These are phyloP conservation scores for Euphorbia corollata DNA, from an alignment of 441 rosid genomes.

Conservation along the genomic window DNA sequence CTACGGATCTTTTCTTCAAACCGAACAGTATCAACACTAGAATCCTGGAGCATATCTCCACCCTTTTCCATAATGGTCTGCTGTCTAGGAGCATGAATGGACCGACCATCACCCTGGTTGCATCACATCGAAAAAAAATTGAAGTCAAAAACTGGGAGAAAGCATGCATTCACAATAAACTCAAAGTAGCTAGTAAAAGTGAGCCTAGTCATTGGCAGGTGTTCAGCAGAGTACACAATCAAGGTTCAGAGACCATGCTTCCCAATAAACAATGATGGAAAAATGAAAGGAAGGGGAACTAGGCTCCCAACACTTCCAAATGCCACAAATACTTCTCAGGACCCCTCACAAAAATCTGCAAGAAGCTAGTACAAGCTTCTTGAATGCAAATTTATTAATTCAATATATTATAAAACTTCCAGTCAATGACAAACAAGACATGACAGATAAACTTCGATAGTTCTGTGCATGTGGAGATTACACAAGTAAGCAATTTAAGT, in stretches of 20 bases:
- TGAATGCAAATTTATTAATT: not conserved
- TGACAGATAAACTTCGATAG: not conserved
- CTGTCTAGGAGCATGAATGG: conserved; percentile 41
- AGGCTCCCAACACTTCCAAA: not conserved
- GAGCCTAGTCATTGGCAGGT: not conserved
- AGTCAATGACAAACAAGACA: conserved; percentile 9
- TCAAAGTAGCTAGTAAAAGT: not conserved
- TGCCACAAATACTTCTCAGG: not conserved
- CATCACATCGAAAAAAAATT: conserved; percentile 8
- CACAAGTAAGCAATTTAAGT: not conserved
- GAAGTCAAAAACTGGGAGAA: conserved; percentile 5
- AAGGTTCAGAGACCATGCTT: not conserved
- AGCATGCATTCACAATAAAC: not conserved
- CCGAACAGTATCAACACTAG: conserved; percentile 42
- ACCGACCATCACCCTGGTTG: conserved; percentile 53
- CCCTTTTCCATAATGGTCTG: conserved; percentile 51
- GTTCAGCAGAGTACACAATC: not conserved
- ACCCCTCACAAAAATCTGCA: not conserved
- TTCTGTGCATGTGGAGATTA: not conserved
- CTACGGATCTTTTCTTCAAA: conserved; percentile 72
- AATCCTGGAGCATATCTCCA: conserved; percentile 49
- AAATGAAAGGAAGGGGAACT: not conserved
- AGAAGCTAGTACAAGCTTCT: conserved; percentile 1
- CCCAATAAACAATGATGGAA: not conserved
- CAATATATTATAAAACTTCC: not conserved